Evolutionary conservation across 139 green algal genomes (phyloP).

Genomic region (Nannochloris sp.): DNA sequence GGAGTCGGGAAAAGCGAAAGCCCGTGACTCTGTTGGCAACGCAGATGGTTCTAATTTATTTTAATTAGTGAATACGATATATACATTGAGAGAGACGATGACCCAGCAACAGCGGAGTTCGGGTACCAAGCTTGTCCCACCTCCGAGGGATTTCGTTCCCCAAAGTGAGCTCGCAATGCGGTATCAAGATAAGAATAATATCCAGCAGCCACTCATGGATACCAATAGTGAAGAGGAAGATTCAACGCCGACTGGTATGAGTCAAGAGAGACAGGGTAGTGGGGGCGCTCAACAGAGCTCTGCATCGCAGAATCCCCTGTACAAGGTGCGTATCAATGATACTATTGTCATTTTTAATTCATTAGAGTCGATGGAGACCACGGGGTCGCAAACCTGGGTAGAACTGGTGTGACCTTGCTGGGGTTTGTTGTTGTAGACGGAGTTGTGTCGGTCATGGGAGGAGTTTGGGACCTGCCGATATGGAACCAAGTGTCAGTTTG

Average conservation of each 20-base stretch:
- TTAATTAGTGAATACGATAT: too few relatives aligned
- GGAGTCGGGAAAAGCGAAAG: too few relatives aligned
- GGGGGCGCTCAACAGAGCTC: not conserved
- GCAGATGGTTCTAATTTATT: too few relatives aligned
- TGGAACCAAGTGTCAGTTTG: conserved; percentile 84
- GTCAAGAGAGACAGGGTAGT: not conserved
- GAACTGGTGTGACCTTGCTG: too few relatives aligned
- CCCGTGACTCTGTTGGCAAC: too few relatives aligned
- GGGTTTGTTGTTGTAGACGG: conserved; percentile 56
- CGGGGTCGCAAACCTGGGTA: too few relatives aligned
- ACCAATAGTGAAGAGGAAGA: not conserved
- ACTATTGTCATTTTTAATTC: too few relatives aligned
- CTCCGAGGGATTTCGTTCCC: not conserved
- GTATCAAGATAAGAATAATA: not conserved
- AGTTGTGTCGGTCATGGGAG: conserved; percentile 80
- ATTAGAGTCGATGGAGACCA: too few relatives aligned
- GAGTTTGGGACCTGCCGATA: conserved; percentile 75
- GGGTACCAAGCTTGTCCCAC: not conserved
- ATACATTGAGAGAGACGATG: too few relatives aligned
- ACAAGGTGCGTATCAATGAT: not conserved
- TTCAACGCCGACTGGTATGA: not conserved
- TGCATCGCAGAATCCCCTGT: not conserved
- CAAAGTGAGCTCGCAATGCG: not conserved
- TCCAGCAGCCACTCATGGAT: not conserved
- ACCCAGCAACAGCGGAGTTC: too few relatives aligned